Evolutionary conservation across 345 rosid species (phyloP).

Genomic region (Bruguiera sexangula): DNA sequence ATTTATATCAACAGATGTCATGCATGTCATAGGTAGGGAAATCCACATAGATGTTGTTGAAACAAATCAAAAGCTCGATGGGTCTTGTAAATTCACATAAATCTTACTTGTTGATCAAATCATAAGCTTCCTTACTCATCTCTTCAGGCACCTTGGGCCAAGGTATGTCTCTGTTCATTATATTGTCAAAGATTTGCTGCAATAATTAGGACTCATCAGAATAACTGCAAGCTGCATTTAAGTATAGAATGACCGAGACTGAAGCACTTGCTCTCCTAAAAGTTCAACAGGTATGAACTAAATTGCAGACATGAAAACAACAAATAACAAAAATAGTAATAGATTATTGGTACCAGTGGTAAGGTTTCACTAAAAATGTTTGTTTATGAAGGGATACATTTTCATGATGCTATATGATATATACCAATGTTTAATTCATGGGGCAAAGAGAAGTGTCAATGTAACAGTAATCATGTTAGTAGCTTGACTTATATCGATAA

Average conservation of each 20-base stretch:
- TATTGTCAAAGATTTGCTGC: constrained; percentile 92
- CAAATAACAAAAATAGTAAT: not conserved
- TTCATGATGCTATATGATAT: too few relatives aligned
- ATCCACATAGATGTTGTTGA: not conserved
- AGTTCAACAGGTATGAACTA: not conserved
- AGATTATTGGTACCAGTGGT: not conserved
- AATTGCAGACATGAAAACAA: not conserved
- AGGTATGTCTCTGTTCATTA: constrained; percentile 84
- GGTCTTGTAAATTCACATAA: constrained; percentile 5
- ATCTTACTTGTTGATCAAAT: constrained; percentile 85
- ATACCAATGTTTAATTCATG: not conserved
- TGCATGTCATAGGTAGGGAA: too few relatives aligned
- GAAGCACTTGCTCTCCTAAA: not conserved
- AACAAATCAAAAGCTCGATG: not conserved
- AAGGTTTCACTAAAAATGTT: too few relatives aligned
- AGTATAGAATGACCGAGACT: constrained; percentile 4
- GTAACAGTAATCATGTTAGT: not conserved
- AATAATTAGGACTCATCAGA: constrained; percentile 14
- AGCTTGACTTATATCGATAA: not conserved
- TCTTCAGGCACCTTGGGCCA: constrained; percentile 92
- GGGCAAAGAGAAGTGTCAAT: not conserved
- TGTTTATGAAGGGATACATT: too few relatives aligned
- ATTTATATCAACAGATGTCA: too few relatives aligned
- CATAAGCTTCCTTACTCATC: constrained; percentile 64
- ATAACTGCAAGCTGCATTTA: constrained; percentile 7